Conservation (phyloP, 2,329 filamentous ascomycete species). For the Plenodomus tracheiphilus region DNA sequence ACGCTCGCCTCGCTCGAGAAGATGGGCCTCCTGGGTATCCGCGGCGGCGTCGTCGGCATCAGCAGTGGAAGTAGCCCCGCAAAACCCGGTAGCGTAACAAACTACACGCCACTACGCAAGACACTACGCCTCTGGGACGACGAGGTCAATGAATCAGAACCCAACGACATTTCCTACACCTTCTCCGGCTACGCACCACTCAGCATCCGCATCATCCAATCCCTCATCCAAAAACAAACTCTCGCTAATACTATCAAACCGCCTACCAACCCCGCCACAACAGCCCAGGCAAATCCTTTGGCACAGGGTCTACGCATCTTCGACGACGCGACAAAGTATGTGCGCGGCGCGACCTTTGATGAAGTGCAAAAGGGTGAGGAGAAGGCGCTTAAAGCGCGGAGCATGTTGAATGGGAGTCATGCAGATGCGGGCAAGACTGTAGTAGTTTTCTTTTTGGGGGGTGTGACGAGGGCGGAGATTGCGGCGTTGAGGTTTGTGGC, state of each 20-base stretch:
- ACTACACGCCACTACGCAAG: conserved; percentile 87
- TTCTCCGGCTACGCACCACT: conserved; percentile 97
- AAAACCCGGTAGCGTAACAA: conserved; percentile 60
- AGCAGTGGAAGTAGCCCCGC: conserved; percentile 26
- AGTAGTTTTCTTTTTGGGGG: conserved; percentile 97
- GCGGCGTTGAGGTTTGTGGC: conserved; percentile 90
- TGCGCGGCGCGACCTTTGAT: conserved; percentile 86
- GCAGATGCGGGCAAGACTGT: conserved; percentile 69
- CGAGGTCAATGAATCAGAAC: conserved; percentile 92
- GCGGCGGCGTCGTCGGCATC: conserved; percentile 49
- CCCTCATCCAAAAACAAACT: conserved; percentile 87
- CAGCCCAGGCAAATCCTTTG: conserved; percentile 56
- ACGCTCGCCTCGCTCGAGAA: conserved; percentile 89
- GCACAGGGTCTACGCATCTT: conserved; percentile 90
- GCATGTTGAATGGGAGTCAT: conserved; percentile 72
- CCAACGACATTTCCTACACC: conserved; percentile 94
- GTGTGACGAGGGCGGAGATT: conserved; percentile 94
- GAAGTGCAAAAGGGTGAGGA: conserved; percentile 90
- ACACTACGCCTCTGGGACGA: conserved; percentile 88
- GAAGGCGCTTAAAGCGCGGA: conserved; percentile 84
- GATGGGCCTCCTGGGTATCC: conserved; percentile 78
- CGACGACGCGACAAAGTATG: conserved; percentile 87
- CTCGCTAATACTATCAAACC: conserved; percentile 63
- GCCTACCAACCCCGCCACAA: conserved; percentile 43
- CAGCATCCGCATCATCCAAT: conserved; percentile 88